phyloP scores from a whole-genome alignment of 805 yeast genomes.

The Tetrapisispora pingtungensis region DNA sequence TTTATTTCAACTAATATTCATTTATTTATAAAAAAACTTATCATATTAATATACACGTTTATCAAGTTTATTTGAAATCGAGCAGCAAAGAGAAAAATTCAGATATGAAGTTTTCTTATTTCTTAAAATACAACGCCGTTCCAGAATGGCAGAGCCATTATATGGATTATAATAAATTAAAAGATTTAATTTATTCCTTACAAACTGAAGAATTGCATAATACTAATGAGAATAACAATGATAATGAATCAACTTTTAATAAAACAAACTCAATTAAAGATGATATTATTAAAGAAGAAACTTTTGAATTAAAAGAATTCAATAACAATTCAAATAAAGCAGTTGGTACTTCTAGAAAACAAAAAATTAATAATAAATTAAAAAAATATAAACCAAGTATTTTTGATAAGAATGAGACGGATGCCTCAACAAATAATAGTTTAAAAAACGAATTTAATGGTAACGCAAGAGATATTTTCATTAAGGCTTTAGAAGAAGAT shows the following conservation, averaged over 20 bases:
- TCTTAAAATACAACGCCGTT: slow-evolving; percentile 54
- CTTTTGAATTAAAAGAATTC: slow-evolving; percentile 21
- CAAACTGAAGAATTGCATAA: slow-evolving; percentile 32
- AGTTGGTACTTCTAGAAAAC: not conserved
- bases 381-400: slow-evolving; percentile 1
- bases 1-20: no score
- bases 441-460: slow-evolving; percentile 5
- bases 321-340: not conserved
- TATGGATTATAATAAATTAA: slow-evolving; percentile 53
- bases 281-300: slow-evolving; percentile 9
- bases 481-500: slow-evolving; percentile 38
- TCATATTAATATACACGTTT: no score
- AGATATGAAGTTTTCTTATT: slow-evolving; percentile 63
- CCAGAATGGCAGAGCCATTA: slow-evolving; percentile 87
- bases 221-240: not conserved
- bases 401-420: not conserved
- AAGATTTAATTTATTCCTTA: slow-evolving; percentile 45
- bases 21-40: no score
- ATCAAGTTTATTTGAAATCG: not conserved
- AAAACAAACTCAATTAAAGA: not conserved
- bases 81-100: no score
- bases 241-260: not conserved
- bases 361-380: not conserved
- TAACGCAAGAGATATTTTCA: slow-evolving; percentile 35
- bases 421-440: not conserved